Percentiles rank a stretch among this genome's conserved stretches.
These are phyloP conservation scores for Fonsecaea pedrosoi DNA, from an alignment of 2,329 filamentous ascomycete species.

Conservation along the genomic window DNA sequence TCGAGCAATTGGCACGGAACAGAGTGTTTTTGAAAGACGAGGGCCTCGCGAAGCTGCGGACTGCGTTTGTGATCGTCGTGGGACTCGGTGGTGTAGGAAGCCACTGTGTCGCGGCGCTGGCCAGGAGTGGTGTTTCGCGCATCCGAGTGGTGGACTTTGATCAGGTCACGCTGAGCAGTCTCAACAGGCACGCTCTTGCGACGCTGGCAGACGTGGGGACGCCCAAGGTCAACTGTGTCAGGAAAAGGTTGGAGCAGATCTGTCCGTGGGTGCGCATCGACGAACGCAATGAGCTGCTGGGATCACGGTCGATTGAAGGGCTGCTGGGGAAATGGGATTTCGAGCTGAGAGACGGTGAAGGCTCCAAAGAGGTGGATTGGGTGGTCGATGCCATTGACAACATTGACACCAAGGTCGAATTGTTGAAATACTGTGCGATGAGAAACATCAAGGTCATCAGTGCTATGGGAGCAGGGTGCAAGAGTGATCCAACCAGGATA, in stretches of 20 bases:
- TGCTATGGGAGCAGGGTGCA: constrained; percentile 95
- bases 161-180: constrained; percentile 90
- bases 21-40: constrained; percentile 85
- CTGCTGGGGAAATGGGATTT: constrained; percentile 71
- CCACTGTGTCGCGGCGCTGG: constrained; percentile 83
- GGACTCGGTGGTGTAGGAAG: constrained; percentile 95
- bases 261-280: constrained; percentile 93
- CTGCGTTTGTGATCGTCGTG: constrained; percentile 84
- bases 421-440: constrained; percentile 85
- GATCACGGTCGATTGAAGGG: constrained; percentile 66
- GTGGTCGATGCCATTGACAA: constrained; percentile 99
- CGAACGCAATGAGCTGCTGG: constrained; percentile 82
- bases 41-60: constrained; percentile 78
- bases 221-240: constrained; percentile 86
- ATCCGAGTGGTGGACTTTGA: constrained; percentile 95
- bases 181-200: constrained; percentile 95
- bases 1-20: constrained; percentile 93
- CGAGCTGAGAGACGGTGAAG: constrained; percentile 57
- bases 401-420: constrained; percentile 91
- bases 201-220: constrained; percentile 92
- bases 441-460: constrained; percentile 83
- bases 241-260: constrained; percentile 80
- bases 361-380: constrained; percentile 70
- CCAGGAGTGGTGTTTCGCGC: constrained; percentile 85
- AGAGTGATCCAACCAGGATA: constrained; percentile 82